phyloP scores from a whole-genome alignment of 2,329 filamentous ascomycete genomes.

The Aureobasidium namibiae region DNA sequence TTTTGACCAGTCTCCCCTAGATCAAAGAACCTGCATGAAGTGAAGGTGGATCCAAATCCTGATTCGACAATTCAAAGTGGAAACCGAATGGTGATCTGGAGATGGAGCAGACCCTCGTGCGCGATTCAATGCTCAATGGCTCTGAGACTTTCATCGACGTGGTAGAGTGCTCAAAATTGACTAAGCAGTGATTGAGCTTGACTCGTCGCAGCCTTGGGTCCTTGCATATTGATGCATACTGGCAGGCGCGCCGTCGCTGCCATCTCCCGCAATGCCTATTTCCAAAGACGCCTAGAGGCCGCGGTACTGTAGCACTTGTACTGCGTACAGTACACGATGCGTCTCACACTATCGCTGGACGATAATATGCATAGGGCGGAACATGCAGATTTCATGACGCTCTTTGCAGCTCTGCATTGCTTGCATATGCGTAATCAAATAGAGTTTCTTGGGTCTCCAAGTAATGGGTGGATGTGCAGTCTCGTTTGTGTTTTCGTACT shows the following conservation, averaged over 20 bases:
- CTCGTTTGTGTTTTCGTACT: background rate
- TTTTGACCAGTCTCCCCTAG: background rate
- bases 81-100: background rate
- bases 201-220: background rate
- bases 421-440: slow-evolving; percentile 4
- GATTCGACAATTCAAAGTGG: background rate
- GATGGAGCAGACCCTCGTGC: background rate
- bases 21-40: background rate
- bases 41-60: background rate
- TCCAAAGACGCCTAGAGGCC: slow-evolving; percentile 4
- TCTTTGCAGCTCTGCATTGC: slow-evolving; percentile 7
- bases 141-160: background rate
- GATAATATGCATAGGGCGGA: background rate
- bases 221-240: slow-evolving; percentile 8
- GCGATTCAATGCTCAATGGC: background rate
- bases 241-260: slow-evolving; percentile 7
- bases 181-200: background rate
- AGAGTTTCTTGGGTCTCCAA: background rate
- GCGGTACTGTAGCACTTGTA: slow-evolving; percentile 10
- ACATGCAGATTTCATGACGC: slow-evolving; percentile 1
- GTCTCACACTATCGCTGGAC: background rate
- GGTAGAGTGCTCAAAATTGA: background rate
- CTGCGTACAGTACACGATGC: background rate
- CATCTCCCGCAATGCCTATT: slow-evolving; percentile 9
- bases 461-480: background rate